A percentile compares a stretch with the other conserved stretches of the same genome.
These are phyloP conservation scores for Apostasia shenzhenica DNA, from an alignment of 106 monocot species.

Conservation along the genomic window DNA sequence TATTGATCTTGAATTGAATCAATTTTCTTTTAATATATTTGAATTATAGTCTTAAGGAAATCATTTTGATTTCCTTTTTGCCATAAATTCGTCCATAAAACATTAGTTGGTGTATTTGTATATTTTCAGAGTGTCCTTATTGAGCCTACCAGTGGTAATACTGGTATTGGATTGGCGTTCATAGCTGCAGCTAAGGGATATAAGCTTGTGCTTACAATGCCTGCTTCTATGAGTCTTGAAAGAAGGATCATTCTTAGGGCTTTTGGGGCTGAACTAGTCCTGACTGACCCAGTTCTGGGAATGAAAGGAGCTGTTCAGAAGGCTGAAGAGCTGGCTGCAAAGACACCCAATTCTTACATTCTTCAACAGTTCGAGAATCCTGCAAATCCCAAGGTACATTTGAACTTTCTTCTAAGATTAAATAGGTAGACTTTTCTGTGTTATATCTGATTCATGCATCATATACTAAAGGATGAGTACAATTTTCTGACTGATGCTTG, in stretches of 20 bases:
- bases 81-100: no score
- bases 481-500: no score
- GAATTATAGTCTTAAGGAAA: no score
- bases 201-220: conserved; percentile 66
- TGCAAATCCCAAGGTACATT: conserved; percentile 44
- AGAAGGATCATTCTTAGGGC: conserved; percentile 63
- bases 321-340: conserved; percentile 49
- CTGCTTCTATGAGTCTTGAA: conserved; percentile 74
- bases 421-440: no score
- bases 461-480: no score
- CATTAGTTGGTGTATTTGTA: not conserved
- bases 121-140: conserved; percentile 52
- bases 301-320: conserved; percentile 56
- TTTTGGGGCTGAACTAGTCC: conserved; percentile 48
- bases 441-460: no score
- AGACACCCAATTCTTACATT: conserved; percentile 46
- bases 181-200: conserved; percentile 75
- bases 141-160: conserved; percentile 75
- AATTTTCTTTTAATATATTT: no score
- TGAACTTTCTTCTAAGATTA: not conserved
- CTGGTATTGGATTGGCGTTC: conserved; percentile 69
- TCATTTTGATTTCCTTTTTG: no score
- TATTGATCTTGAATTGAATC: no score
- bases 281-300: conserved; percentile 41
- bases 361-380: conserved; percentile 68